Conservation (phyloP, 305 asterid species). For the Solanum hybrid region DNA sequence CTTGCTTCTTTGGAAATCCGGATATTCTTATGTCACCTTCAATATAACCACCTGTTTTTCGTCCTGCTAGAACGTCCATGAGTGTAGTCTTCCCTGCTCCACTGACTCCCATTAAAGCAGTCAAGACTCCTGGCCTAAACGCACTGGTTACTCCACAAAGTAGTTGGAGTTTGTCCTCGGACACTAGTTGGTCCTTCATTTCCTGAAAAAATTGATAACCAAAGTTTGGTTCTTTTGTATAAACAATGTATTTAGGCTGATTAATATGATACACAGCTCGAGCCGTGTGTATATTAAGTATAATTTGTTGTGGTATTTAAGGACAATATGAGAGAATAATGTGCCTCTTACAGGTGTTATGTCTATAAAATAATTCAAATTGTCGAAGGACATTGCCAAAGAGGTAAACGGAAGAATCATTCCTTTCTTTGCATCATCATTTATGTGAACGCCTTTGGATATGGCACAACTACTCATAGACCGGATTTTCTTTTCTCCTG, state of each 20-base stretch:
- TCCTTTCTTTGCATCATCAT: constrained; percentile 53
- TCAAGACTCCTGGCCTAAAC: too few relatives aligned
- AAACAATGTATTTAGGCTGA: background rate
- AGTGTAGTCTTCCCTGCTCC: too few relatives aligned
- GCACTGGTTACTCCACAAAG: constrained; percentile 20
- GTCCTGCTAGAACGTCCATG: too few relatives aligned
- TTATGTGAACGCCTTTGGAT: constrained; percentile 15
- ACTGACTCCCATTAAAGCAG: too few relatives aligned
- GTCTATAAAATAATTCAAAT: constrained; percentile 66
- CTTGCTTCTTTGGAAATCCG: too few relatives aligned
- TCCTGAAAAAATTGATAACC: constrained; percentile 9
- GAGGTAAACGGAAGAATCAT: constrained; percentile 85
- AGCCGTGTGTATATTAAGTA: background rate
- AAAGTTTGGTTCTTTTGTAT: background rate
- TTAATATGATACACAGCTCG: background rate
- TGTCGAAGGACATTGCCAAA: constrained; percentile 66
- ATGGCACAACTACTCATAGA: constrained; percentile 32
- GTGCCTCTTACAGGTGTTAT: constrained; percentile 60
- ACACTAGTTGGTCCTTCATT: constrained; percentile 22
- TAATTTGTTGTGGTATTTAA: background rate
- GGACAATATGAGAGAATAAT: background rate
- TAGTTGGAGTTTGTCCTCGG: background rate
- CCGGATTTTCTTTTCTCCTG: constrained; percentile 41
- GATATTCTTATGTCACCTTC: too few relatives aligned
- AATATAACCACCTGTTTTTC: too few relatives aligned